Evolutionary conservation across 768 basidiomycete genomes (phyloP).

Genomic region (Xanthoconium purpureum): DNA sequence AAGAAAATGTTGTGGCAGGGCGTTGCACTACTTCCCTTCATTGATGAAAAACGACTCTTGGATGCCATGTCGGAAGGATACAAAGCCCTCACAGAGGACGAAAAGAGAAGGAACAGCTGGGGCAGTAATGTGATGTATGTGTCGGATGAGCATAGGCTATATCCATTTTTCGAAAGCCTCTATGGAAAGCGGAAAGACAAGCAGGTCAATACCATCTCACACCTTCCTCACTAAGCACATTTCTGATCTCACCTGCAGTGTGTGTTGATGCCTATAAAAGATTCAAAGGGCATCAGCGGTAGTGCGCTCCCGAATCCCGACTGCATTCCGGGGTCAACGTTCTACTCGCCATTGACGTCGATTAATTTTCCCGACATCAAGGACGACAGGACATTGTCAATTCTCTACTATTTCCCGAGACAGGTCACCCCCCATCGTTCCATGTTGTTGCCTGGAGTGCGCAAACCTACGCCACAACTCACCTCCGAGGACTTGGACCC

Average conservation of each 20-base stretch:
- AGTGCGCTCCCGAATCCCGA: conserved; percentile 78
- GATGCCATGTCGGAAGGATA: conserved; percentile 75
- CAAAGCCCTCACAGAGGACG: conserved; percentile 69
- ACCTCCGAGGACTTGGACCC: conserved; percentile 67
- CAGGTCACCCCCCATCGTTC: conserved; percentile 86
- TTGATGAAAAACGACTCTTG: conserved; percentile 79
- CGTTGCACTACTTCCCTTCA: conserved; percentile 94
- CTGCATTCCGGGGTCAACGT: conserved; percentile 90
- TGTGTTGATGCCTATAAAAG: conserved; percentile 59
- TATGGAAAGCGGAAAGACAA: conserved; percentile 84
- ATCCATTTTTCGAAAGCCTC: conserved; percentile 81
- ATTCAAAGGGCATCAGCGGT: conserved; percentile 80
- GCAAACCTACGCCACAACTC: conserved; percentile 56
- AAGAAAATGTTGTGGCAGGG: conserved; percentile 99
- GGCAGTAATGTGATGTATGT: conserved; percentile 83
- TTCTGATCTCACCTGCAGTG: conserved; percentile 50
- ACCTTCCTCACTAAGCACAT: not conserved
- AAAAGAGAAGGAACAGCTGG: conserved; percentile 79
- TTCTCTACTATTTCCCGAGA: conserved; percentile 83
- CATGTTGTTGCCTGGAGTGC: conserved; percentile 71
- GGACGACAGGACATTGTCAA: conserved; percentile 85
- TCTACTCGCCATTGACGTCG: conserved; percentile 65
- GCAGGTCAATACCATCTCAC: conserved; percentile 50
- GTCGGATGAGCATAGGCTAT: conserved; percentile 79
- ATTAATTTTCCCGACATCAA: conserved; percentile 72